phyloP scores from a whole-genome alignment of 2,329 filamentous ascomycete species.

The Diaporthe humulicola region DNA sequence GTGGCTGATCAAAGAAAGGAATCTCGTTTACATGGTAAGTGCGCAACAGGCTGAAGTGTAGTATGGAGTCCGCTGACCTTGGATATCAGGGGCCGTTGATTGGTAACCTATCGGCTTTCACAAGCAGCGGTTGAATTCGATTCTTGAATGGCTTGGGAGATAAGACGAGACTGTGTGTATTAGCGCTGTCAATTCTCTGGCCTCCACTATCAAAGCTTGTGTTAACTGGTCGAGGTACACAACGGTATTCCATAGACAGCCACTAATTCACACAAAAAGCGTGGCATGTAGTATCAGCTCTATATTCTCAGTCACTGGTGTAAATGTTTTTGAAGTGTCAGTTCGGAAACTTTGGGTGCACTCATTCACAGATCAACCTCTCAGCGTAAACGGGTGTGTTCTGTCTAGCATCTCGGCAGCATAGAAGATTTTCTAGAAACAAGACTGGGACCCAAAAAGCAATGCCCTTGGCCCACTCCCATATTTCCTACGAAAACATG shows the following conservation, averaged over 20 bases:
- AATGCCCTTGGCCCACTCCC: neutral
- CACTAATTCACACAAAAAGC: neutral
- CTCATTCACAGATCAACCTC: neutral
- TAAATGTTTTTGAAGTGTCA: neutral
- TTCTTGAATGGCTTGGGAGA: neutral
- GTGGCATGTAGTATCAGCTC: neutral
- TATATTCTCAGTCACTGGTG: neutral
- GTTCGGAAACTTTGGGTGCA: neutral
- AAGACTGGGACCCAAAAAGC: neutral
- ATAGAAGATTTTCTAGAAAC: neutral
- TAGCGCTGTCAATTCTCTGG: too few relatives aligned
- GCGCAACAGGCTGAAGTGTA: too few relatives aligned
- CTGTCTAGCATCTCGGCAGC: neutral
- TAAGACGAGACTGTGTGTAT: neutral
- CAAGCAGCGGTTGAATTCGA: neutral
- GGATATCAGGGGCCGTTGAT: neutral
- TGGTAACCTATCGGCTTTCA: neutral
- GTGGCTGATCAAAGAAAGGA: slow-evolving; percentile 7
- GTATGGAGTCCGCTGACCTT: neutral
- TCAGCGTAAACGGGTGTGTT: neutral
- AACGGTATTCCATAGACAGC: neutral
- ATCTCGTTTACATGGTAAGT: slow-evolving; percentile 2
- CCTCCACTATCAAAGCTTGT: neutral
- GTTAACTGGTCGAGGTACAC: neutral
- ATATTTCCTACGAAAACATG: neutral